Evolutionary conservation across 2,329 filamentous ascomycete species (phyloP).

Genomic region (Penicillium expansum): DNA sequence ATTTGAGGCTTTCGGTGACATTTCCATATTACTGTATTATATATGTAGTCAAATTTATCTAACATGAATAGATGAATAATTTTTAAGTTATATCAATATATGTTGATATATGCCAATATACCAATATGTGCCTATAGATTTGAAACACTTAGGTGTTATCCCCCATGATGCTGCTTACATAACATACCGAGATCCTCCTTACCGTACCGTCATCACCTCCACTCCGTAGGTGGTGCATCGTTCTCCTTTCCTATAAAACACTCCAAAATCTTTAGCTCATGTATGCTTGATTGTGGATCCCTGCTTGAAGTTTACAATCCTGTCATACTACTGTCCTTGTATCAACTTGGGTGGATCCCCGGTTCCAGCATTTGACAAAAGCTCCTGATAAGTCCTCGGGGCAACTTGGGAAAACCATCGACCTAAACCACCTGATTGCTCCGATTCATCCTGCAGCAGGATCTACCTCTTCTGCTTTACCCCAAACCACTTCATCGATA

Average conservation of each 20-base stretch:
- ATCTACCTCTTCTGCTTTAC: neutral
- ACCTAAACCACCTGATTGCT: constrained; percentile 2
- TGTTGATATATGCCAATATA: neutral
- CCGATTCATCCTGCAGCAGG: neutral
- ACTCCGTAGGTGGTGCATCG: neutral
- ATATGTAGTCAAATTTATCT: no score
- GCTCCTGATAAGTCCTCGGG: constrained; percentile 4
- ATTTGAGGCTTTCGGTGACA: neutral
- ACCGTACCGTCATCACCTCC: constrained; percentile 19
- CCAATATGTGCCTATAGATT: neutral
- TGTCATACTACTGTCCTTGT: neutral
- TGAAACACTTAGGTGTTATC: neutral
- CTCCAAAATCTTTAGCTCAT: neutral
- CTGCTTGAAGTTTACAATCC: neutral
- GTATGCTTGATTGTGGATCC: constrained; percentile 2
- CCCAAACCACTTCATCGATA: neutral
- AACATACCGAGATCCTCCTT: constrained; percentile 11
- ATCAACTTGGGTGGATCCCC: neutral
- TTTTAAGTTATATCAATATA: neutral
- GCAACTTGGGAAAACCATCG: constrained; percentile 1
- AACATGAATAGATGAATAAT: neutral
- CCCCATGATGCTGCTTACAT: neutral
- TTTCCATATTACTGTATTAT: no score
- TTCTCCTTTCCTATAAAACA: constrained; percentile 7
- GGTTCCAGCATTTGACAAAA: neutral